These are phyloP conservation scores for Toxicodendron radicans DNA, from an alignment of 345 rosid species.

Conservation along the genomic window DNA sequence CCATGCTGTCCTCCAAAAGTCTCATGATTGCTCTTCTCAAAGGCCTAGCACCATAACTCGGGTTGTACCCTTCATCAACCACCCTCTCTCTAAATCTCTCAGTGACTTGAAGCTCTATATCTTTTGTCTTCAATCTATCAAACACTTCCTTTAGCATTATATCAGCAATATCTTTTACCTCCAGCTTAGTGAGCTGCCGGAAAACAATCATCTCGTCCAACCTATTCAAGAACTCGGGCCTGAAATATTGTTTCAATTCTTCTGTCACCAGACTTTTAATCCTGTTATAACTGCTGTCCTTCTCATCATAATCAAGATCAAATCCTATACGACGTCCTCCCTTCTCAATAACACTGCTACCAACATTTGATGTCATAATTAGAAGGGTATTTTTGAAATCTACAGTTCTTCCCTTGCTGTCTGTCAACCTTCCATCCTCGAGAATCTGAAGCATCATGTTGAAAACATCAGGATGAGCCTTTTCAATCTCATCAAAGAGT, in stretches of 20 bases:
- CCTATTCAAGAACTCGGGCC: conserved; percentile 95
- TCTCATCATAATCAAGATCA: conserved; percentile 86
- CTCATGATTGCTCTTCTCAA: conserved; percentile 95
- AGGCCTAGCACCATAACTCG: conserved; percentile 97
- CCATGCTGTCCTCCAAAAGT: conserved; percentile 95
- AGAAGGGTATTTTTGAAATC: conserved; percentile 97
- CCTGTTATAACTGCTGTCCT: conserved; percentile 88
- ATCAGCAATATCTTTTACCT: conserved; percentile 91
- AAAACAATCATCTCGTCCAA: conserved; percentile 97
- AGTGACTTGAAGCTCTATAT: conserved; percentile 91
- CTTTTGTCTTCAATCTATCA: conserved; percentile 66
- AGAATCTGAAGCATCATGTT: conserved; percentile 99
- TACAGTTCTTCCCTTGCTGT: conserved; percentile 97
- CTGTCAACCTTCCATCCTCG: conserved; percentile 95
- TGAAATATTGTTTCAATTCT: conserved; percentile 87
- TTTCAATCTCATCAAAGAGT: conserved; percentile 94
- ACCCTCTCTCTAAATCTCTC: conserved; percentile 91
- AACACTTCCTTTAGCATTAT: conserved; percentile 94
- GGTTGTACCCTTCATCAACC: conserved; percentile 94
- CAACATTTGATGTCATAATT: conserved; percentile 96
- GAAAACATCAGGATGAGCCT: conserved; percentile 98
- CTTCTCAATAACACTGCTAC: conserved; percentile 94
- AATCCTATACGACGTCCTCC: conserved; percentile 91
- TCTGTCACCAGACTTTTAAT: conserved; percentile 92
- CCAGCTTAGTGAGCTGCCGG: conserved; percentile 84